phyloP scores from a whole-genome alignment of 116 monocot genomes.

The Cymodocea nodosa region DNA sequence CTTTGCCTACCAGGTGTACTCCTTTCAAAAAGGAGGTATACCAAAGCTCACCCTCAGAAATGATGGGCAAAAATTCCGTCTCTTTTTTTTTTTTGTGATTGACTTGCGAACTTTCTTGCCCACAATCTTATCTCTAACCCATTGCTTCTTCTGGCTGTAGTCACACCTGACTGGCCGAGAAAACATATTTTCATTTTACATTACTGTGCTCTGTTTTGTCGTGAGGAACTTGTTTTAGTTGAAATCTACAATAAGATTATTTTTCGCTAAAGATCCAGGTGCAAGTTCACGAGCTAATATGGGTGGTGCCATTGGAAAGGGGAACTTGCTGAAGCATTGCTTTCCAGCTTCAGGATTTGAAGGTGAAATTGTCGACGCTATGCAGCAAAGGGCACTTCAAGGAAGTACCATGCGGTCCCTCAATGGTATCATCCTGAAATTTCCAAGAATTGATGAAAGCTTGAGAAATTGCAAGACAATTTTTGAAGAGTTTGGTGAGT shows the following conservation, averaged over 20 bases:
- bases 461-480: conserved; percentile 60
- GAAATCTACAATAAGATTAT: background rate
- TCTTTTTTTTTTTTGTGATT: no score
- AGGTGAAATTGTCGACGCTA: conserved; percentile 67
- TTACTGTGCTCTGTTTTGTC: no score
- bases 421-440: conserved; percentile 60
- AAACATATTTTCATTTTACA: no score
- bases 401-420: conserved; percentile 58
- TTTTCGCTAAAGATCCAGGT: background rate
- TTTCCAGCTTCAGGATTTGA: conserved; percentile 43
- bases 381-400: conserved; percentile 38
- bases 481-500: conserved; percentile 67
- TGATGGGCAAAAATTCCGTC: no score
- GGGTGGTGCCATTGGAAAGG: background rate
- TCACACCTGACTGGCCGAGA: no score
- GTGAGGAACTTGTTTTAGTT: background rate
- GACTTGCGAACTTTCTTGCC: no score
- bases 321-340: conserved; percentile 5
- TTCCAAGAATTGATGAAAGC: conserved; percentile 65
- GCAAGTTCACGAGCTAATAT: background rate
- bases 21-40: no score
- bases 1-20: no score
- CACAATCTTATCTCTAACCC: no score
- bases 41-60: no score
- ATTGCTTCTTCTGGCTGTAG: no score